A percentile compares a stretch with the other conserved stretches of the same genome.
phyloP scores from a whole-genome alignment of 148 eudicot genomes.

The Camellia sinensis region DNA sequence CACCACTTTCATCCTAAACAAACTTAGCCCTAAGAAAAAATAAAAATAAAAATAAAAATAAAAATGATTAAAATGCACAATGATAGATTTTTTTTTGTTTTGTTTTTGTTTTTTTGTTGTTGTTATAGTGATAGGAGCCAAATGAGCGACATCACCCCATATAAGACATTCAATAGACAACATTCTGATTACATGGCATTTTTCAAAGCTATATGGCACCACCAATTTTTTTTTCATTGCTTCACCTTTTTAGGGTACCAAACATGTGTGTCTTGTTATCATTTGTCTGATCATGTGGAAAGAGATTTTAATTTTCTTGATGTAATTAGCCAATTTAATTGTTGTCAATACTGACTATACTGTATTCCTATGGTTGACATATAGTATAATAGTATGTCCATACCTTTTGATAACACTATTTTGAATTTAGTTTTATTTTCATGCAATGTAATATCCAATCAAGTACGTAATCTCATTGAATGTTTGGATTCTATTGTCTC shows the following conservation, averaged over 20 bases:
- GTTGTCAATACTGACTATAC: background rate
- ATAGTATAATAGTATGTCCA: too few relatives aligned
- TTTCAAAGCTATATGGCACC: background rate
- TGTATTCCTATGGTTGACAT: background rate
- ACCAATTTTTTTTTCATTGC: background rate
- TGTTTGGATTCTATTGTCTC: slow-evolving; percentile 20
- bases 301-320: background rate
- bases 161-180: background rate
- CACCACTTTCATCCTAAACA: too few relatives aligned
- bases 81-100: background rate
- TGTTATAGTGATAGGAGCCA: background rate
- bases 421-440: slow-evolving; percentile 8
- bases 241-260: background rate
- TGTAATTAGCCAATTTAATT: background rate
- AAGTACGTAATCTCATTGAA: background rate
- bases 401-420: background rate
- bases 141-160: background rate
- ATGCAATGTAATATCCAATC: background rate
- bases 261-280: background rate
- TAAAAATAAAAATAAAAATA: background rate
- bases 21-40: too few relatives aligned
- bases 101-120: too few relatives aligned
- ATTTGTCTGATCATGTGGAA: background rate
- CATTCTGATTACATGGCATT: background rate
- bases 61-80: background rate